Percentiles rank a stretch among this genome's conserved stretches.
Evolutionary conservation across 768 basidiomycete species (phyloP).

Genomic region (Podaxis rugospora): DNA sequence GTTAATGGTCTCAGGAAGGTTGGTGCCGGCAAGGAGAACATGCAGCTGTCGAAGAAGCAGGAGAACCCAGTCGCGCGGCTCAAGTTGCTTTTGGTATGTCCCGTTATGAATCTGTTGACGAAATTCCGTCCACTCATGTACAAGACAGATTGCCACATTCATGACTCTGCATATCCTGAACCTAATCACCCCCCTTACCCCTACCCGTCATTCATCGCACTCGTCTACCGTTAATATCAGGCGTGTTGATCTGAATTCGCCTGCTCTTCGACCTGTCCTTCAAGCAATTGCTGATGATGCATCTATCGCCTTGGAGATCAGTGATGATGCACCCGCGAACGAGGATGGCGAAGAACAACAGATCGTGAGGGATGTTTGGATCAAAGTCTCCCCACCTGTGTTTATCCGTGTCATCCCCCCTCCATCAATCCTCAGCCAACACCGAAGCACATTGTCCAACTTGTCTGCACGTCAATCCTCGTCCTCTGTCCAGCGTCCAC

Average conservation of each 20-base stretch:
- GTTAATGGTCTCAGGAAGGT: slow-evolving; percentile 13
- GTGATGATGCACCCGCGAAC: slow-evolving; percentile 3
- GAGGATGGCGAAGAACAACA: slow-evolving; percentile 11
- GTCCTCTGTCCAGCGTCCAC: not conserved
- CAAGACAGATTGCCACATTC: slow-evolving; percentile 79
- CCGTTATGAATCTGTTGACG: not conserved
- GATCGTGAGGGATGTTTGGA: slow-evolving; percentile 38
- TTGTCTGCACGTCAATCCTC: not conserved
- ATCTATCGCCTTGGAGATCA: slow-evolving; percentile 13
- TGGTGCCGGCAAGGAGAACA: slow-evolving; percentile 12
- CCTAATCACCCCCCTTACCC: slow-evolving; percentile 86
- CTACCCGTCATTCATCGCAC: slow-evolving; percentile 37
- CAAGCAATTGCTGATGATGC: slow-evolving; percentile 45
- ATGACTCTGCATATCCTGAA: slow-evolving; percentile 88
- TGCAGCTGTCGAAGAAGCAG: slow-evolving; percentile 33
- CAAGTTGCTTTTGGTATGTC: slow-evolving; percentile 80
- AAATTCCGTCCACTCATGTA: not conserved
- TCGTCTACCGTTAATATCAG: slow-evolving; percentile 27
- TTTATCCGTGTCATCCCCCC: slow-evolving; percentile 45
- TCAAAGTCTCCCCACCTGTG: slow-evolving; percentile 60
- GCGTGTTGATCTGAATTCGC: slow-evolving; percentile 69
- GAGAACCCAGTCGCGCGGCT: slow-evolving; percentile 84
- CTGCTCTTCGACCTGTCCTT: slow-evolving; percentile 55
- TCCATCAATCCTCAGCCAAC: slow-evolving; percentile 10
- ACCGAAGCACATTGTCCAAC: not conserved